These are phyloP conservation scores for Vigna hirtella DNA, from an alignment of 306 rosid genomes.

Conservation along the genomic window DNA sequence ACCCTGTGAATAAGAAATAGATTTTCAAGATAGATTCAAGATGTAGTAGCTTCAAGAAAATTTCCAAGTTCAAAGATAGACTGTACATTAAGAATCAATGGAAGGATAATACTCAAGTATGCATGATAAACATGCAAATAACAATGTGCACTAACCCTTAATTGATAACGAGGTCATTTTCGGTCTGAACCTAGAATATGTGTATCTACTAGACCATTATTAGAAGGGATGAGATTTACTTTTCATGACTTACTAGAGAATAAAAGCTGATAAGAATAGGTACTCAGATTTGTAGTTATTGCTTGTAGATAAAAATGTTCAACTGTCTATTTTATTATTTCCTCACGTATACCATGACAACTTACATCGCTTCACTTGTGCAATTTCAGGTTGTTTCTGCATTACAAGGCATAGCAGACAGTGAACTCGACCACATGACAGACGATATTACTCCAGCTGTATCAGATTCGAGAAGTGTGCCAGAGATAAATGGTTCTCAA, in stretches of 20 bases:
- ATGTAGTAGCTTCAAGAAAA: background rate
- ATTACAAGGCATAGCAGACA: constrained; percentile 51
- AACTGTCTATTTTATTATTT: background rate
- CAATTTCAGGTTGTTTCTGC: constrained; percentile 57
- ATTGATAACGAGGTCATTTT: background rate
- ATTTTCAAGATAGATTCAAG: background rate
- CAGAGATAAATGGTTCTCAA: constrained; percentile 37
- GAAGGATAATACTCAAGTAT: background rate
- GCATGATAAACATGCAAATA: background rate
- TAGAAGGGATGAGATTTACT: background rate
- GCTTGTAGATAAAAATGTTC: constrained; percentile 19
- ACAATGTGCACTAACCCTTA: background rate
- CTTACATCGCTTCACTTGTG: constrained; percentile 16
- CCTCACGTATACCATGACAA: constrained; percentile 9
- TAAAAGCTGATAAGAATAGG: background rate
- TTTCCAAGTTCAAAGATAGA: background rate
- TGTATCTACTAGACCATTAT: constrained; percentile 4
- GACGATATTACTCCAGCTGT: constrained; percentile 30
- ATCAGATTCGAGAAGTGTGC: constrained; percentile 22
- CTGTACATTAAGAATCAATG: background rate
- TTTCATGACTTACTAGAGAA: background rate
- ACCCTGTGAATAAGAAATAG: background rate
- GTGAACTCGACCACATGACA: constrained; percentile 17
- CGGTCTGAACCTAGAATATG: background rate
- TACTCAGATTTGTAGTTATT: background rate